Conservation (phyloP, 345 rosid species). For the Schrenkiella parvula region DNA sequence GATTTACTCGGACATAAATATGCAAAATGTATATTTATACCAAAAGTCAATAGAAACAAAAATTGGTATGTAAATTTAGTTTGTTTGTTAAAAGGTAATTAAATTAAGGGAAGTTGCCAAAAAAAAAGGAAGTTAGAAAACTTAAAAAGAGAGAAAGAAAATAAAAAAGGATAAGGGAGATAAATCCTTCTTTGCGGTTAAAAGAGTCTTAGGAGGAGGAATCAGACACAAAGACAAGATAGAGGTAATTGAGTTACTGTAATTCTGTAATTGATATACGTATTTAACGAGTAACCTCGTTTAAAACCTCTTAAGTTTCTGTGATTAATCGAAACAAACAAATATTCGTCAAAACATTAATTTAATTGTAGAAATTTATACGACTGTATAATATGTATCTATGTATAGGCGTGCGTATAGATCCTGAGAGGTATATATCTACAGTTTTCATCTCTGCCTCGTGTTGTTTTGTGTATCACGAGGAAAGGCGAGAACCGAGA, state of each 20-base stretch:
- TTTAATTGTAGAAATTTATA: neutral
- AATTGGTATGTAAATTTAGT: neutral
- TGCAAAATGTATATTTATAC: neutral
- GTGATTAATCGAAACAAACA: constrained; percentile 2
- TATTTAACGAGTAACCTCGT: neutral
- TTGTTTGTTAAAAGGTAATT: neutral
- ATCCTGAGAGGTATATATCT: constrained; percentile 32
- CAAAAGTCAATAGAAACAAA: neutral
- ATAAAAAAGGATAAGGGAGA: neutral
- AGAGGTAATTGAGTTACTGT: constrained; percentile 6
- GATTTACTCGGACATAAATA: neutral
- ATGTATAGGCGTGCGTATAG: constrained; percentile 21
- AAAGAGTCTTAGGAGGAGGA: neutral
- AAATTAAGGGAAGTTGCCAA: neutral
- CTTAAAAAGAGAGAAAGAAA: neutral
- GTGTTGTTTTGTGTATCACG: constrained; percentile 31
- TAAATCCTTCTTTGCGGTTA: neutral
- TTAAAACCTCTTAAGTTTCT: neutral
- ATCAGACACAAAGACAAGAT: neutral
- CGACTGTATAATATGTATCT: neutral
- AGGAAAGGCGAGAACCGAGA: constrained; percentile 18
- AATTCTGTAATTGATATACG: neutral
- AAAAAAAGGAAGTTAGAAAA: neutral
- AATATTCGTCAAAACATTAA: constrained; percentile 1
- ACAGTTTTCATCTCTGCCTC: constrained; percentile 33